phyloP scores from a whole-genome alignment of 2,329 filamentous ascomycete species.

The Dendrostoma leiphaemia region DNA sequence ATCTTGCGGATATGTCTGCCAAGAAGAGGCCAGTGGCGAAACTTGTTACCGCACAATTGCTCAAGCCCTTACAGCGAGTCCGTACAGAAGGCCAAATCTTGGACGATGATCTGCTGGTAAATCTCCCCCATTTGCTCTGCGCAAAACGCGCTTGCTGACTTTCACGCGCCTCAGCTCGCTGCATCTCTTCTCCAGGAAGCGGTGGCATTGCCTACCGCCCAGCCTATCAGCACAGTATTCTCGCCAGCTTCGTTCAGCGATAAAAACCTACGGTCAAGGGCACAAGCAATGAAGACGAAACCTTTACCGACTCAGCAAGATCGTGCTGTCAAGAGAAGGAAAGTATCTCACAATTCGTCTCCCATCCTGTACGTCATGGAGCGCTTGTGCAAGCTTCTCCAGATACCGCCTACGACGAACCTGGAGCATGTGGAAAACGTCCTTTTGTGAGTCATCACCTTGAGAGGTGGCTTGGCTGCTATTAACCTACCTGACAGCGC shows the following conservation, averaged over 20 bases:
- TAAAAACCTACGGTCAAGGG: conserved; percentile 4
- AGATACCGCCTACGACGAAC: background rate
- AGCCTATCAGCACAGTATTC: conserved; percentile 3
- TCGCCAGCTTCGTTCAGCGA: conserved; percentile 8
- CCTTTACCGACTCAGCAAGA: background rate
- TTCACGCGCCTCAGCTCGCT: conserved; percentile 1
- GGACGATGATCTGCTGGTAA: conserved; percentile 7
- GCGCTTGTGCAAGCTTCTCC: conserved; percentile 4
- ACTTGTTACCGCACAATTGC: conserved; percentile 24
- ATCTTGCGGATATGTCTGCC: conserved; percentile 22
- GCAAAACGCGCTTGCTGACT: background rate
- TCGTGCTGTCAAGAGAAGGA: conserved; percentile 10
- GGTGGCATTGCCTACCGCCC: background rate
- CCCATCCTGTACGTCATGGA: background rate
- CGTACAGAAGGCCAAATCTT: background rate
- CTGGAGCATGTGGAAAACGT: conserved; percentile 7
- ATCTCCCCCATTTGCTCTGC: conserved; percentile 1
- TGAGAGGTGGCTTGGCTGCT: no score
- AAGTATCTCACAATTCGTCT: background rate
- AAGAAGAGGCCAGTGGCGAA: conserved; percentile 25
- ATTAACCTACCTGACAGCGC: no score
- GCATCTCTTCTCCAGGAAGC: conserved; percentile 7
- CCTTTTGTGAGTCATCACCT: conserved; percentile 12
- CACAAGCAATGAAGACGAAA: background rate
- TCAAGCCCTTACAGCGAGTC: conserved; percentile 16